Evolutionary conservation across 176 grass and related monocot species (phyloP).

Genomic region (Paspalum notatum): DNA sequence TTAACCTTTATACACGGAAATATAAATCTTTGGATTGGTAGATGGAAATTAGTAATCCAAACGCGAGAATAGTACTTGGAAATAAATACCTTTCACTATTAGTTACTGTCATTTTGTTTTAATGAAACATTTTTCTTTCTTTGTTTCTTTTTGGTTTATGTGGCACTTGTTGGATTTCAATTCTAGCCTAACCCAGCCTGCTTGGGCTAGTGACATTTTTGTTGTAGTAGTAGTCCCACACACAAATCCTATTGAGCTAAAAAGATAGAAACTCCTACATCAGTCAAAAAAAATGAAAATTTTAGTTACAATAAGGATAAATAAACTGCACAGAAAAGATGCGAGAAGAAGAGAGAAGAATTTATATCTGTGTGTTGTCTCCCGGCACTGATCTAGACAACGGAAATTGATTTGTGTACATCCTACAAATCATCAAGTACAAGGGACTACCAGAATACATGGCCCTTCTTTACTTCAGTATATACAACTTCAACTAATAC

Average conservation of each 20-base stretch:
- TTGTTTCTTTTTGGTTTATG: background rate
- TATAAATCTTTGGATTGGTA: background rate
- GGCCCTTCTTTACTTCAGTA: background rate
- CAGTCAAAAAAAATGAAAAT: background rate
- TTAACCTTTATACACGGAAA: background rate
- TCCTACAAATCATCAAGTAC: slow-evolving; percentile 5
- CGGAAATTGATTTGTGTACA: background rate
- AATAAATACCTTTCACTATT: background rate
- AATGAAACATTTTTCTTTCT: background rate
- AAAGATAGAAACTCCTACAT: background rate
- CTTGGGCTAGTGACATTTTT: background rate
- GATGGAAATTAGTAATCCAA: background rate
- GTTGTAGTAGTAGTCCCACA: background rate
- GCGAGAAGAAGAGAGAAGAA: background rate
- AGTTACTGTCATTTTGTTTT: background rate
- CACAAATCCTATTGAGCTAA: background rate
- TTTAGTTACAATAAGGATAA: background rate
- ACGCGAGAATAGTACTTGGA: background rate
- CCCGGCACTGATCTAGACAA: background rate
- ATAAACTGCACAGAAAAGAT: background rate
- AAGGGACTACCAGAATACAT: background rate
- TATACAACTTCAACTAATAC: background rate
- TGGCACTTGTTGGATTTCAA: background rate
- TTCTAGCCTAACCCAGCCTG: background rate
- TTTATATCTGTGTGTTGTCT: background rate